These are phyloP conservation scores for Neurospora africana DNA, from an alignment of 495 filamentous ascomycete genomes.

Conservation along the genomic window DNA sequence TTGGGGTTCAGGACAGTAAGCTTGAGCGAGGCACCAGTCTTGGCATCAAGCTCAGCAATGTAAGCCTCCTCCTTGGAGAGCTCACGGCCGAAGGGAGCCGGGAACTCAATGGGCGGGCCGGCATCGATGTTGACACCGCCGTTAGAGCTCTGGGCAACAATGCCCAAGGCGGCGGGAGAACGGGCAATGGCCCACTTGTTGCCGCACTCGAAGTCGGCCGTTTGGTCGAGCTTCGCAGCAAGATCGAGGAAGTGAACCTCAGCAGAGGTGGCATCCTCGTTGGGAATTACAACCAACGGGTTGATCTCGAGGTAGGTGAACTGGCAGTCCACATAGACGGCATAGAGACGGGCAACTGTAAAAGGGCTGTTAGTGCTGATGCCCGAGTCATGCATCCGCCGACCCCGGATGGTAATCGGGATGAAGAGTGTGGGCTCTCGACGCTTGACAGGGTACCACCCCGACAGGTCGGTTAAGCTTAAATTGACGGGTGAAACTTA, in stretches of 20 bases:
- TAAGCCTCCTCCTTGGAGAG: slow-evolving; percentile 97
- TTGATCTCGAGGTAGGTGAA: slow-evolving; percentile 99
- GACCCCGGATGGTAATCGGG: background rate
- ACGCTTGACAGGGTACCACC: background rate
- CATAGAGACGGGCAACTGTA: slow-evolving; percentile 53
- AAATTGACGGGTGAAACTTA: slow-evolving; percentile 28
- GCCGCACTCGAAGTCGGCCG: slow-evolving; percentile 98
- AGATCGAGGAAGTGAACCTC: slow-evolving; percentile 97
- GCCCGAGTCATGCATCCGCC: background rate
- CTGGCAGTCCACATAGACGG: slow-evolving; percentile 99
- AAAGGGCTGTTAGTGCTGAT: background rate
- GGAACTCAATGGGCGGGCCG: slow-evolving; percentile 97
- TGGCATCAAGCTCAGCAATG: slow-evolving; percentile 96
- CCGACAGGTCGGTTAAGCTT: background rate
- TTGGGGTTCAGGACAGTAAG: slow-evolving; percentile 86
- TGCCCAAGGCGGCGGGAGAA: slow-evolving; percentile 74
- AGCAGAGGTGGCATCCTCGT: slow-evolving; percentile 80
- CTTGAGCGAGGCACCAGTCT: slow-evolving; percentile 98
- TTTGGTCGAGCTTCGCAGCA: slow-evolving; percentile 97
- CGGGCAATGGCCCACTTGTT: slow-evolving; percentile 97
- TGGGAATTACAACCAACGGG: slow-evolving; percentile 95
- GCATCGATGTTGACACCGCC: slow-evolving; percentile 88
- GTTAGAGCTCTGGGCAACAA: slow-evolving; percentile 47
- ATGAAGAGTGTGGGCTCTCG: background rate
- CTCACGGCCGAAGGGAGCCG: slow-evolving; percentile 96